phyloP scores from a whole-genome alignment of 305 asterid species.

The Fraxinus nigra region DNA sequence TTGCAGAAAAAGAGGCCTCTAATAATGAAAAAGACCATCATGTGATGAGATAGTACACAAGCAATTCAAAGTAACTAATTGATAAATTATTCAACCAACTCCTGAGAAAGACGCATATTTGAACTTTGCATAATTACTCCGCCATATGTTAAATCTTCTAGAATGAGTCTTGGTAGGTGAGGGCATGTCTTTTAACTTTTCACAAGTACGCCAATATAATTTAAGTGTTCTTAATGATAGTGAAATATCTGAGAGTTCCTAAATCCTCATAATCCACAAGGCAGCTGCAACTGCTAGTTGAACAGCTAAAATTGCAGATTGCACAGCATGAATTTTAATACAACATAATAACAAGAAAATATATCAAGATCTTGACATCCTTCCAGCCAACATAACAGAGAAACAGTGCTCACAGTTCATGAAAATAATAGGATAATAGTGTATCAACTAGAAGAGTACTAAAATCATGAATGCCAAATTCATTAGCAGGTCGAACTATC shows the following conservation, averaged over 20 bases:
- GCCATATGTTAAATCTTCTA: neutral
- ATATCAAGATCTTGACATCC: neutral
- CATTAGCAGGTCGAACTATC: neutral
- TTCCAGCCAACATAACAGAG: neutral
- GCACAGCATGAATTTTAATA: neutral
- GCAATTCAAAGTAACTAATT: neutral
- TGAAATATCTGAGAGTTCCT: neutral
- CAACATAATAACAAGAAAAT: neutral
- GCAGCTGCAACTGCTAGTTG: neutral
- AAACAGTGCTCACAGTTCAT: neutral
- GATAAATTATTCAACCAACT: neutral
- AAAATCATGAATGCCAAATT: neutral
- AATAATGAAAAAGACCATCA: neutral
- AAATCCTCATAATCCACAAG: neutral
- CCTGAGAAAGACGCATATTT: neutral
- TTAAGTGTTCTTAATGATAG: neutral
- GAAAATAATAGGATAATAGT: neutral
- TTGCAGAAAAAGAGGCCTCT: neutral
- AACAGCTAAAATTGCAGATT: neutral
- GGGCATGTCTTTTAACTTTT: neutral
- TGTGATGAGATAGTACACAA: neutral
- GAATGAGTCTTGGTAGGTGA: neutral
- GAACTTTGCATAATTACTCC: neutral
- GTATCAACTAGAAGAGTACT: neutral
- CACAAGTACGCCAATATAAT: neutral